Conservation (phyloP, 441 rosid genomes). For the Isatis lusitanica region DNA sequence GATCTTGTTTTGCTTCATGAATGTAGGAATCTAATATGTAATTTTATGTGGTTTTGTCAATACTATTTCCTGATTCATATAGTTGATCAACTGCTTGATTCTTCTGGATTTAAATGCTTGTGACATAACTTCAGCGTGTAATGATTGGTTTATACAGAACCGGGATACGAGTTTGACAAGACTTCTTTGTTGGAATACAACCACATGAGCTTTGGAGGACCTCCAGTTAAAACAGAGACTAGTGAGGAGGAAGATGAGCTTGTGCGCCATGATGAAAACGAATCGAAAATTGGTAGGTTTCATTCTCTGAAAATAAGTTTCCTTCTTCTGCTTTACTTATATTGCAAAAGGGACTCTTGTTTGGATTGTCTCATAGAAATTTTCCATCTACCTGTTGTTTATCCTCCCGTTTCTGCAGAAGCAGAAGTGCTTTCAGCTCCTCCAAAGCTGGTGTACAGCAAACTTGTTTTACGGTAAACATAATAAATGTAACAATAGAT, state of each 20-base stretch:
- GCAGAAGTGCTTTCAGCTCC: conserved; percentile 97
- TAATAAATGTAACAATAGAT: background rate
- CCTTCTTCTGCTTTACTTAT: background rate
- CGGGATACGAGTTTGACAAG: conserved; percentile 82
- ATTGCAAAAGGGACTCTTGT: conserved; percentile 3
- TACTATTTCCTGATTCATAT: background rate
- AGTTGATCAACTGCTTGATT: background rate
- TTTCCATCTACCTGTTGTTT: background rate
- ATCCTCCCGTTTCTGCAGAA: conserved; percentile 46
- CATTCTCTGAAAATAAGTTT: background rate
- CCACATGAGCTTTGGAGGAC: conserved; percentile 95
- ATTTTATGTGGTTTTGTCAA: background rate
- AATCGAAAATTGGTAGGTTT: conserved; percentile 65
- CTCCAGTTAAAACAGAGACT: conserved; percentile 74
- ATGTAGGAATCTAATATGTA: background rate
- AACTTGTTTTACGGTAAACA: conserved; percentile 73
- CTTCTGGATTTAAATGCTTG: conserved; percentile 1
- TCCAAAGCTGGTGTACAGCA: conserved; percentile 94
- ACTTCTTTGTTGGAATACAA: conserved; percentile 67
- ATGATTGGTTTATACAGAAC: conserved; percentile 51
- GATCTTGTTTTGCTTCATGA: conserved; percentile 1
- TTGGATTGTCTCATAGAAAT: background rate
- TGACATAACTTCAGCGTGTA: conserved; percentile 7
- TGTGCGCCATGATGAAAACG: conserved; percentile 53
- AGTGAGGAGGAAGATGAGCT: conserved; percentile 79